Evolutionary conservation across 805 yeast genomes (phyloP).

Genomic region (Suhomyces vadensis): DNA sequence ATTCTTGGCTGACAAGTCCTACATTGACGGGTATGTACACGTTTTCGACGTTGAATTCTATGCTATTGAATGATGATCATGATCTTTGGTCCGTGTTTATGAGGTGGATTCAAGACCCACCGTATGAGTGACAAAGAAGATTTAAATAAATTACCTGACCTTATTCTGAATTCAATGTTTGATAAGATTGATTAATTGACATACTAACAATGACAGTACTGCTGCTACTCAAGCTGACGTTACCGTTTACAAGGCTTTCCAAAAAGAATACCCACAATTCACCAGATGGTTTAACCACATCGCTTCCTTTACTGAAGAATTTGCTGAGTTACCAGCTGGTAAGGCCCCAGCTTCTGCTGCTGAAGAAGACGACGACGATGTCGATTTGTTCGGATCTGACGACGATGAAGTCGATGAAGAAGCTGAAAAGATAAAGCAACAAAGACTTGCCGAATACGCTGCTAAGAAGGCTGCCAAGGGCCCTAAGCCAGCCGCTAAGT

Average conservation of each 20-base stretch:
- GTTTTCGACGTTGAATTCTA: background rate
- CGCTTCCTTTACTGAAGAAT: slow-evolving; percentile 88
- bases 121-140: slow-evolving; percentile 77
- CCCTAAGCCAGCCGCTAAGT: slow-evolving; percentile 98
- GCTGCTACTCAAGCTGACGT: slow-evolving; percentile 96
- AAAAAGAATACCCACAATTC: slow-evolving; percentile 86
- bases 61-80: slow-evolving; percentile 59
- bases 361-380: slow-evolving; percentile 78
- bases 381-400: slow-evolving; percentile 90
- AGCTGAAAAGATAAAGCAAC: slow-evolving; percentile 95
- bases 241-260: slow-evolving; percentile 90
- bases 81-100: slow-evolving; percentile 93
- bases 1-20: slow-evolving; percentile 88
- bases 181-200: background rate
- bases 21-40: slow-evolving; percentile 88
- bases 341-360: slow-evolving; percentile 59
- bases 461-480: slow-evolving; percentile 97
- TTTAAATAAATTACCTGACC: slow-evolving; percentile 26
- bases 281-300: slow-evolving; percentile 99
- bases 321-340: slow-evolving; percentile 79
- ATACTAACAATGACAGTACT: slow-evolving; percentile 53
- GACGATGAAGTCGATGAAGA: slow-evolving; percentile 95
- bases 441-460: slow-evolving; percentile 97
- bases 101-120: slow-evolving; percentile 96
- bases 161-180: background rate